Evolutionary conservation across 1,284 basidiomycete species (phyloP).

Genomic region (Ceratobasidium papillatum): DNA sequence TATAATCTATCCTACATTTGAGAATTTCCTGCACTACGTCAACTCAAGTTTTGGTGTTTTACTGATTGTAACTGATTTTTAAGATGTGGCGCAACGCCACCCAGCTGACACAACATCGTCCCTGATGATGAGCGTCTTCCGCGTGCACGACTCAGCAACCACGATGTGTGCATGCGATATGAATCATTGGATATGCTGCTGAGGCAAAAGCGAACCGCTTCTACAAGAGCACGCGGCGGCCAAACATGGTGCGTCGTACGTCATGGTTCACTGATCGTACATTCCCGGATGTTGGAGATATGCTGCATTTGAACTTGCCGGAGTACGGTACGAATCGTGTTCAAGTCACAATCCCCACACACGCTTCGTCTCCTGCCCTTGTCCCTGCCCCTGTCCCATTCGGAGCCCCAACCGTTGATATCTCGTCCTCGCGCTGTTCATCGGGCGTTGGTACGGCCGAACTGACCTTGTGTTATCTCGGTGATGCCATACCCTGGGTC

Average conservation of each 20-base stretch:
- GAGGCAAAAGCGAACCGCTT: conserved; percentile 10
- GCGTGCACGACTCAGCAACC: neutral
- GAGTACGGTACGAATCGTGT: neutral
- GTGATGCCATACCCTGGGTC: neutral
- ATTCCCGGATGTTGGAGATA: neutral
- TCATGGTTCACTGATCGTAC: neutral
- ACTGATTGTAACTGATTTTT: too few species aligned
- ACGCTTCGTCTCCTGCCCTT: conserved; percentile 16
- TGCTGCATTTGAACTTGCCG: neutral
- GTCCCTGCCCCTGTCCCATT: conserved; percentile 6
- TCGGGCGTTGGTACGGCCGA: conserved; percentile 10
- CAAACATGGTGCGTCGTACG: neutral
- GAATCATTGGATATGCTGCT: neutral
- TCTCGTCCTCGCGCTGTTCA: neutral
- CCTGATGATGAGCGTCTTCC: neutral
- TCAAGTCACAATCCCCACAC: neutral
- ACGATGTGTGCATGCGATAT: neutral
- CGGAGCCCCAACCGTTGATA: conserved; percentile 9
- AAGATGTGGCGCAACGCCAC: neutral
- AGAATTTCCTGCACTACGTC: too few species aligned
- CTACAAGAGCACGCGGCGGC: neutral
- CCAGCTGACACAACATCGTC: neutral
- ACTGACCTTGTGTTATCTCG: neutral
- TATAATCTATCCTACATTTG: too few species aligned
- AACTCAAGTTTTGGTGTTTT: too few species aligned